phyloP scores from a whole-genome alignment of 176 grass and related monocot species.

The Juncus inflexus region DNA sequence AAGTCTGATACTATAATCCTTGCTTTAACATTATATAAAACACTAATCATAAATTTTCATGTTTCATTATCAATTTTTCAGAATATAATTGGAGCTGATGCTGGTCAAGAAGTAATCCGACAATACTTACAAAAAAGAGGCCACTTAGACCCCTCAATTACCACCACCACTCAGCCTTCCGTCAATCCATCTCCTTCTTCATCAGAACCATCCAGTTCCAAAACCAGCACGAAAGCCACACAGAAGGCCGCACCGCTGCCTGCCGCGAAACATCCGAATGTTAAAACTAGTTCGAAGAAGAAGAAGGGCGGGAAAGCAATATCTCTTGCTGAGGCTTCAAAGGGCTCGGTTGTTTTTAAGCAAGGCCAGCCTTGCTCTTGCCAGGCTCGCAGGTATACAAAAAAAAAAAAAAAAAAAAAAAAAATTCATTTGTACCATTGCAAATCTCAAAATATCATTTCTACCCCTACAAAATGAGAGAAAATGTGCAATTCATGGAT shows the following conservation, averaged over 20 bases:
- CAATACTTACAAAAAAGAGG: constrained; percentile 81
- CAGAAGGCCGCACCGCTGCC: constrained; percentile 42
- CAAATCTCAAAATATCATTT: no score
- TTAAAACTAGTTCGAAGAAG: constrained; percentile 64
- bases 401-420: not conserved
- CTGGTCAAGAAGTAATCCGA: constrained; percentile 60
- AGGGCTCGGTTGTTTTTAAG: constrained; percentile 88
- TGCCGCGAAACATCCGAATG: constrained; percentile 42
- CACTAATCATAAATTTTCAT: no score
- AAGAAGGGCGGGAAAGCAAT: constrained; percentile 70
- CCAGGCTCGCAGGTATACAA: constrained; percentile 86
- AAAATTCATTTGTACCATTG: no score
- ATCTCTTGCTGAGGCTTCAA: constrained; percentile 78
- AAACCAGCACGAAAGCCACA: constrained; percentile 48
- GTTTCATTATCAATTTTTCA: constrained; percentile 33
- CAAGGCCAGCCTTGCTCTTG: constrained; percentile 92
- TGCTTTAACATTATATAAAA: no score
- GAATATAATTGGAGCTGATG: constrained; percentile 86
- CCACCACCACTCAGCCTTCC: constrained; percentile 20
- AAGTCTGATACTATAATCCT: no score
- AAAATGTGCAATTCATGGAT: no score
- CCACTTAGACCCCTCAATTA: constrained; percentile 40
- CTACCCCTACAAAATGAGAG: no score
- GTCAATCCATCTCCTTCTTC: constrained; percentile 48
- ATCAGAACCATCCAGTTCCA: constrained; percentile 36